Base-by-base conservation (phyloP, 495 filamentous ascomycete genomes). In the Venustampulla echinocandica region DNA sequence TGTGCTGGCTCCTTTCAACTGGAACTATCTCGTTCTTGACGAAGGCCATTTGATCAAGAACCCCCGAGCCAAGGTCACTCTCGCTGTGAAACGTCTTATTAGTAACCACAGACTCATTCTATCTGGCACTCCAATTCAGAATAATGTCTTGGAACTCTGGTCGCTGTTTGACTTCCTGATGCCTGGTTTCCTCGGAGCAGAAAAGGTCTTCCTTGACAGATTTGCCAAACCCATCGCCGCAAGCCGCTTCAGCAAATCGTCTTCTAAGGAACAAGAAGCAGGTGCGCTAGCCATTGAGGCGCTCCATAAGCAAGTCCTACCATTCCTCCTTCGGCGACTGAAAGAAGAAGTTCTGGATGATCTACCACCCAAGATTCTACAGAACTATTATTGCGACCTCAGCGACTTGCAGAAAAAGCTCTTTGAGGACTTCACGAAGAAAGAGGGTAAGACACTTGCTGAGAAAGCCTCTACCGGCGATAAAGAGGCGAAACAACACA, bases 1-100 rank as follows among this genome's bases (percentile, higher is more conserved):
- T 6, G 54, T 87, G 7, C 77, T 98, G n/a, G 76, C 73, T 36
- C 78, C 84, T 28, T 77, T 90, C 52, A 89, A 70, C 61, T 97
- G 90, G 87, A 98, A 98, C 60, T 98, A 98, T 60, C 85, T 89
- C 34, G 90, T 98, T 7, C 80, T 98, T 20, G 92, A 98, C 53
- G 92, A 98, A 63, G 92, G 92, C 10, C 92, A 98, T 67, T 72
- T 98, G 36, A 98, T 98, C 70, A 98, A 98, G 71, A 98, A 98
- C 60, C 85, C 93, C 1, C 89, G 87, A 59, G 85, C 93, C 0
- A 96, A 97, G 68, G 85, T 90, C 41, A 93, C 85, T 4, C 63
- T 85, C 23, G 89, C 90, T 1, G 93, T 96, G 50, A 98, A 98
- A 69, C 75, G 76, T 32, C 69, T 98, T 27, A 57, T 74, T 19